Evolutionary conservation across 805 yeast genomes (phyloP).

Genomic region (Schizosaccharomyces octosporus): DNA sequence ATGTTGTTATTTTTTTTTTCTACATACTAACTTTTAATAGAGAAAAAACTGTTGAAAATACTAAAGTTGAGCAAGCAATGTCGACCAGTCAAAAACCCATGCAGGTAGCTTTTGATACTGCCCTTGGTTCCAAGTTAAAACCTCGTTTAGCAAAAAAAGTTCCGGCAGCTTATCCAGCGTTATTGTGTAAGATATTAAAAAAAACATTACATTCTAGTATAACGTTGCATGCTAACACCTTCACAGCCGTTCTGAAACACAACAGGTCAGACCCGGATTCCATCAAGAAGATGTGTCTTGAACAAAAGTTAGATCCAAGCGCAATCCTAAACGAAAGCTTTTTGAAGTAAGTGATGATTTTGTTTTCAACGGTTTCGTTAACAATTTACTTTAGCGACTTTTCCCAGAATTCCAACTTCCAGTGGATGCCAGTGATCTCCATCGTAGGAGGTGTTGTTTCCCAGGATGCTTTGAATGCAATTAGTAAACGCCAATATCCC

Average conservation of each 20-base stretch:
- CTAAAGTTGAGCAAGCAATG: background rate
- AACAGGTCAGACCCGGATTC: background rate
- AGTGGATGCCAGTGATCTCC: conserved; percentile 65
- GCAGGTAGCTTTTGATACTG: background rate
- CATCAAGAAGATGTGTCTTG: background rate
- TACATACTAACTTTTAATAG: background rate
- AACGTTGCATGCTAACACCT: no score
- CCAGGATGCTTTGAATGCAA: conserved; percentile 67
- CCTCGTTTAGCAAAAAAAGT: background rate
- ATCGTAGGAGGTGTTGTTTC: conserved; percentile 72
- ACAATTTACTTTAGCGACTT: background rate
- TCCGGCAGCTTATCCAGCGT: background rate
- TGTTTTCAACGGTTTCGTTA: background rate
- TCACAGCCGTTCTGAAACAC: background rate
- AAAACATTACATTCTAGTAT: no score
- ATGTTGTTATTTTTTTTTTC: background rate
- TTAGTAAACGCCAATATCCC: conserved; percentile 56
- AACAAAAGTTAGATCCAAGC: background rate
- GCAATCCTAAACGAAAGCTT: background rate
- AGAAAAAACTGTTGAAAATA: background rate
- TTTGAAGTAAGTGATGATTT: background rate
- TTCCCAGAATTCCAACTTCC: conserved; percentile 18
- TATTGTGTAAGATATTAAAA: background rate
- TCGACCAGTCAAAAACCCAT: background rate
- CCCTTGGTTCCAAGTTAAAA: background rate